A percentile compares a stretch with the other conserved stretches of the same genome.
Evolutionary conservation across 176 grass and related monocot species (phyloP).

Genomic region (Alloteropsis semialata): DNA sequence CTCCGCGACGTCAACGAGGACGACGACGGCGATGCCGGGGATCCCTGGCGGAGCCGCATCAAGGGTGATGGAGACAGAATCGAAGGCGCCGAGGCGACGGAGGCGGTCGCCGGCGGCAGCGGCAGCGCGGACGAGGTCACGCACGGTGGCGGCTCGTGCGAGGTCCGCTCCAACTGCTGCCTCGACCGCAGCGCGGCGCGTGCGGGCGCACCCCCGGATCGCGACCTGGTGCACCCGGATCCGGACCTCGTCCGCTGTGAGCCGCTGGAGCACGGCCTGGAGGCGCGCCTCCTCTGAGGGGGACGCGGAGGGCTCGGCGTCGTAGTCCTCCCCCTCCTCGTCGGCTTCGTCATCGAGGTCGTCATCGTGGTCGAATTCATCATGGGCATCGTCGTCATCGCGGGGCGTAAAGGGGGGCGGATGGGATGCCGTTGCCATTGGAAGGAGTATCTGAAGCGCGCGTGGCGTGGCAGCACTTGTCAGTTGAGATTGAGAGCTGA

Average conservation of each 20-base stretch:
- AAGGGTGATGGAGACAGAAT: slow-evolving; percentile 72
- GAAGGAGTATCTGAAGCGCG: neutral
- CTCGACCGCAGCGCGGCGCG: slow-evolving; percentile 57
- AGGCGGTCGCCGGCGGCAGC: slow-evolving; percentile 58
- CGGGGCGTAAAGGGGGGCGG: neutral
- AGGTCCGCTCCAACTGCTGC: slow-evolving; percentile 57
- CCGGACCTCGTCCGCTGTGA: slow-evolving; percentile 56
- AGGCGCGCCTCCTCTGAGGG: slow-evolving; percentile 30
- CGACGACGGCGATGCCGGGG: slow-evolving; percentile 40
- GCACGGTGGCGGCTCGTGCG: slow-evolving; percentile 54
- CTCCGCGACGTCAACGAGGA: slow-evolving; percentile 72
- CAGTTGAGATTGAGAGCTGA: neutral
- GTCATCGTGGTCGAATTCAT: slow-evolving; percentile 28
- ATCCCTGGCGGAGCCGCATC: slow-evolving; percentile 57
- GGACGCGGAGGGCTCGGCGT: neutral
- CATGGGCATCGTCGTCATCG: neutral
- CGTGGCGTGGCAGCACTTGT: neutral
- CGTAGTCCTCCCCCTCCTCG: neutral
- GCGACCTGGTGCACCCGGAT: slow-evolving; percentile 70
- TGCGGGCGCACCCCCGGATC: slow-evolving; percentile 60
- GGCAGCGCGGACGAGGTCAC: slow-evolving; percentile 72
- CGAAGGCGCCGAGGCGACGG: slow-evolving; percentile 67
- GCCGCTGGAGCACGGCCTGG: slow-evolving; percentile 48
- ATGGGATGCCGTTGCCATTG: slow-evolving; percentile 25
- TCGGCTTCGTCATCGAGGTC: neutral